Conservation (phyloP, 257 asterid genomes). For the Haberlea rhodopensis region DNA sequence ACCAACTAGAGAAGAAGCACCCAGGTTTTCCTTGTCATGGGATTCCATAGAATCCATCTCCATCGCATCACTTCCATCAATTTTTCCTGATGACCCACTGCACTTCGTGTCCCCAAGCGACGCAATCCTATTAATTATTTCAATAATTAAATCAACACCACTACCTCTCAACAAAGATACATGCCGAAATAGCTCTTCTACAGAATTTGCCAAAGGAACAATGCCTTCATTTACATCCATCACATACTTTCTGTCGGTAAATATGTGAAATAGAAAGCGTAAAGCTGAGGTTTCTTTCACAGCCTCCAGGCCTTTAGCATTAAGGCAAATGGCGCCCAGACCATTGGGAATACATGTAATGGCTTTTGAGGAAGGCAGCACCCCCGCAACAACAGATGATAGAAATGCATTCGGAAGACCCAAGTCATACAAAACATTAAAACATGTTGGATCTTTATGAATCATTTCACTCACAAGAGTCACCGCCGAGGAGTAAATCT, state of each 20-base stretch:
- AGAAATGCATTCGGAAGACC: constrained; percentile 86
- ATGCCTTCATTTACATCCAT: constrained; percentile 87
- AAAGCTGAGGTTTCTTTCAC: constrained; percentile 81
- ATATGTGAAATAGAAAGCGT: constrained; percentile 72
- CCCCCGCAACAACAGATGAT: constrained; percentile 72
- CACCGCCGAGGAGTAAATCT: constrained; percentile 80
- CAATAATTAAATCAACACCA: constrained; percentile 88
- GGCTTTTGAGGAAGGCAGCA: constrained; percentile 84
- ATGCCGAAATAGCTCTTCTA: constrained; percentile 91
- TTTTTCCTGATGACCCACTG: constrained; percentile 45
- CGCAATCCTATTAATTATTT: constrained; percentile 67
- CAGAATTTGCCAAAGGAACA: constrained; percentile 86
- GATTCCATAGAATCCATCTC: constrained; percentile 74
- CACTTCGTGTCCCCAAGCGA: constrained; percentile 49
- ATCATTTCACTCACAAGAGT: constrained; percentile 97
- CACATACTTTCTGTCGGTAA: constrained; percentile 72
- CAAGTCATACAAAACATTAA: constrained; percentile 70
- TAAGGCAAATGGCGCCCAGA: constrained; percentile 89
- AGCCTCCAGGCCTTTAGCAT: constrained; percentile 86
- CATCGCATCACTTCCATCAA: constrained; percentile 60
- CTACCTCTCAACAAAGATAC: constrained; percentile 67
- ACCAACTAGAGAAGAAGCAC: constrained; percentile 46
- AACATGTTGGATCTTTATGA: constrained; percentile 95
- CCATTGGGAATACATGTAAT: constrained; percentile 95
- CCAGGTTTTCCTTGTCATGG: constrained; percentile 54